Evolutionary conservation across 306 rosid genomes (phyloP).

Genomic region (Sophora flavescens): DNA sequence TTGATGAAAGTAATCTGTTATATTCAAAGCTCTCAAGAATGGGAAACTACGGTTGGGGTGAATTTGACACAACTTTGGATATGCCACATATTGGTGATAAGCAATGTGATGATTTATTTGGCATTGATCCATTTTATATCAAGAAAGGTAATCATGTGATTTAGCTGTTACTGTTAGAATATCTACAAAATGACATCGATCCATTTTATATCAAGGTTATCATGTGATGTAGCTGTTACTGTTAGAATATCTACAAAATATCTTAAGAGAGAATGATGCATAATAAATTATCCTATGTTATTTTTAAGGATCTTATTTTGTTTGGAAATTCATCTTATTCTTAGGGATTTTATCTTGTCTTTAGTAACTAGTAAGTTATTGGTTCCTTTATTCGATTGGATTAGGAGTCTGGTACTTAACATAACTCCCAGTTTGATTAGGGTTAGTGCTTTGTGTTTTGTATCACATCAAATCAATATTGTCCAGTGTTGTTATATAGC

Average conservation of each 20-base stretch:
- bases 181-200: conserved; percentile 40
- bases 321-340: neutral
- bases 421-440: too few species aligned
- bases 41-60: conserved; percentile 82
- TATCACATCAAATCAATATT: too few species aligned
- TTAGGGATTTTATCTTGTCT: neutral
- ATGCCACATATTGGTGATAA: conserved; percentile 46
- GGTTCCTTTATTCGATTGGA: neutral
- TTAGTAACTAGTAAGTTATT: neutral
- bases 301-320: neutral
- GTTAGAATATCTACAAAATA: neutral
- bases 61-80: conserved; percentile 47
- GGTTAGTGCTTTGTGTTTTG: neutral
- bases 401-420: neutral
- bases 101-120: conserved; percentile 63
- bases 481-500: too few species aligned
- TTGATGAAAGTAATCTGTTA: conserved; percentile 44
- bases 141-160: conserved; percentile 63
- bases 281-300: neutral
- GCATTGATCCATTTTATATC: conserved; percentile 80
- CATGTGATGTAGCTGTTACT: neutral
- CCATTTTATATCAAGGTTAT: conserved; percentile 81
- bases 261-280: neutral
- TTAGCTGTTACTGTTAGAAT: neutral
- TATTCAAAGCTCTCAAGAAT: conserved; percentile 63